These are phyloP conservation scores for Heimioporus sp. DNA, from an alignment of 768 basidiomycete species.

Conservation along the genomic window DNA sequence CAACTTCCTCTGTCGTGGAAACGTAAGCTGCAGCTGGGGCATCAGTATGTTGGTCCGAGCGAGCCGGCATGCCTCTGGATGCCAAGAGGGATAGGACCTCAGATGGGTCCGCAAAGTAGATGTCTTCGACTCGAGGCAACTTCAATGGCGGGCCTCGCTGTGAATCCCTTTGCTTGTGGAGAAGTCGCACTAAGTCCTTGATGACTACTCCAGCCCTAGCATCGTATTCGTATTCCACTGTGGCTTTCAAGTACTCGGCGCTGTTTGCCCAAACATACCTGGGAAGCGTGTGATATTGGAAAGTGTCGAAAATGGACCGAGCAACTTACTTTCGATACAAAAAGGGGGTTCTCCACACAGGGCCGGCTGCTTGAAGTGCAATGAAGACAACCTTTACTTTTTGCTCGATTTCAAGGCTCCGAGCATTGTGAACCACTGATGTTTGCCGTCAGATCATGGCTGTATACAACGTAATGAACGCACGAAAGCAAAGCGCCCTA, in stretches of 20 bases:
- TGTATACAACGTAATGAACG: conserved; percentile 14
- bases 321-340: conserved; percentile 9
- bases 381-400: conserved; percentile 11
- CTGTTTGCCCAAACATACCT: background rate
- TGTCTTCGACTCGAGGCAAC: conserved; percentile 24
- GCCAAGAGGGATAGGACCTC: conserved; percentile 32
- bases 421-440: conserved; percentile 29
- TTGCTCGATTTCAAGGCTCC: background rate
- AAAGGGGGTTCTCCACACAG: background rate
- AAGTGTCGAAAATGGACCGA: background rate
- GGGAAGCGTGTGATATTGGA: background rate
- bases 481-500: conserved; percentile 46
- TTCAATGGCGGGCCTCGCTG: background rate
- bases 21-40: conserved; percentile 20
- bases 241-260: conserved; percentile 9
- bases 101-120: conserved; percentile 28
- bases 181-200: conserved; percentile 23
- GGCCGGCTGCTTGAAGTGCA: conserved; percentile 2
- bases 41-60: conserved; percentile 12
- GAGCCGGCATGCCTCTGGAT: conserved; percentile 10
- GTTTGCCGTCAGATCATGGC: background rate
- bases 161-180: conserved; percentile 14
- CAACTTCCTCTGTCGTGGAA: conserved; percentile 2
- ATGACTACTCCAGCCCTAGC: conserved; percentile 3
- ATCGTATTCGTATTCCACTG: conserved; percentile 19